Evolutionary conservation across 2,329 filamentous ascomycete genomes (phyloP).

Genomic region (Apiospora malaysiana): DNA sequence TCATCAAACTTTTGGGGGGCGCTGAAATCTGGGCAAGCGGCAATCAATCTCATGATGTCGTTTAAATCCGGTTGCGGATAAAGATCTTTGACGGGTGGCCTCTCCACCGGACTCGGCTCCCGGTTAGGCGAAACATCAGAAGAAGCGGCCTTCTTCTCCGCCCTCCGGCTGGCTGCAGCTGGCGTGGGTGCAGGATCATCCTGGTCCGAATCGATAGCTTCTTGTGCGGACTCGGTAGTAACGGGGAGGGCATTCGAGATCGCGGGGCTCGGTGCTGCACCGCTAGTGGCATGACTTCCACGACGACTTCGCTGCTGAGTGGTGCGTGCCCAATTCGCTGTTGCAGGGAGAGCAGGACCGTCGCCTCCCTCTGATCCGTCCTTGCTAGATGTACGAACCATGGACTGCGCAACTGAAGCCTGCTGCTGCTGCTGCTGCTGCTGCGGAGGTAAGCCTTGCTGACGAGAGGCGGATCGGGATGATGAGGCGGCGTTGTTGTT

Average conservation of each 20-base stretch:
- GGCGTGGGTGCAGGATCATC: constrained; percentile 40
- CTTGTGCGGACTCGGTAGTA: constrained; percentile 56
- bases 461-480: constrained; percentile 59
- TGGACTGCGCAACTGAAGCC: constrained; percentile 59
- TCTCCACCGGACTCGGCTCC: not conserved
- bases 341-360: constrained; percentile 87
- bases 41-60: constrained; percentile 34
- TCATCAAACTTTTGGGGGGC: constrained; percentile 31
- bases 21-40: constrained; percentile 37
- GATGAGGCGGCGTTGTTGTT: constrained; percentile 54
- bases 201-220: constrained; percentile 45
- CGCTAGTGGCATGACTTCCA: constrained; percentile 82
- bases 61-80: constrained; percentile 30
- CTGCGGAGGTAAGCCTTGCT: constrained; percentile 50
- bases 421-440: constrained; percentile 35
- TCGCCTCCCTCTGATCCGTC: constrained; percentile 78
- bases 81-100: constrained; percentile 21
- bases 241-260: constrained; percentile 65
- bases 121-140: constrained; percentile 22
- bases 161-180: constrained; percentile 34
- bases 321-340: constrained; percentile 88
- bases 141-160: constrained; percentile 35
- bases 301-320: constrained; percentile 69
- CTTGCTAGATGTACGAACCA: constrained; percentile 79
- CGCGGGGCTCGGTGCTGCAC: constrained; percentile 81